Evolutionary conservation across 1,284 basidiomycete genomes (phyloP).

Genomic region (Neonothopanus nambi): DNA sequence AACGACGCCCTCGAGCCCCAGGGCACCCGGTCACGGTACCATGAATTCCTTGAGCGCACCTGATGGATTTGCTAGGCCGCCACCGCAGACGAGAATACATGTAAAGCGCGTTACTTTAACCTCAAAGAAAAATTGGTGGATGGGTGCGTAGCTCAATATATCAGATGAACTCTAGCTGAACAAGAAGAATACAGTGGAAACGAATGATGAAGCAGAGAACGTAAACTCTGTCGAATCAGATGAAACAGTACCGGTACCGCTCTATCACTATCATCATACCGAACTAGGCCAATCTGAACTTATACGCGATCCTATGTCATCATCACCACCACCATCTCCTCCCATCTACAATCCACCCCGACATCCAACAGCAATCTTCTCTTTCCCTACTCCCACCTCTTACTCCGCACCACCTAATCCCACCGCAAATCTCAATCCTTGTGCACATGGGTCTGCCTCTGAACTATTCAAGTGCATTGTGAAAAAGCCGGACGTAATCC

Average conservation of each 20-base stretch:
- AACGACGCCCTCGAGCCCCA: background rate
- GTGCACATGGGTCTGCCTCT: slow-evolving; percentile 74
- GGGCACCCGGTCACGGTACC: background rate
- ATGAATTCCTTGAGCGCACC: background rate
- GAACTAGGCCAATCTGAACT: slow-evolving; percentile 2
- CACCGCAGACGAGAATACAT: slow-evolving; percentile 44
- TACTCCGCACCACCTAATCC: slow-evolving; percentile 76
- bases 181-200: slow-evolving; percentile 52
- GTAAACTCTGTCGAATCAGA: slow-evolving; percentile 49
- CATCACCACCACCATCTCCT: slow-evolving; percentile 50
- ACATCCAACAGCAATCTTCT: slow-evolving; percentile 72
- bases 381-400: slow-evolving; percentile 76
- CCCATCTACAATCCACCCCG: slow-evolving; percentile 64
- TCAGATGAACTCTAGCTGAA: background rate
- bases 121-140: slow-evolving; percentile 87
- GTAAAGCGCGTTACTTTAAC: slow-evolving; percentile 74
- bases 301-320: background rate
- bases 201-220: slow-evolving; percentile 62
- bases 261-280: slow-evolving; percentile 42
- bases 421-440: slow-evolving; percentile 66
- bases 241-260: slow-evolving; percentile 48
- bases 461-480: slow-evolving; percentile 81
- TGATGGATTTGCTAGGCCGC: slow-evolving; percentile 12
- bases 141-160: slow-evolving; percentile 50
- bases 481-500: slow-evolving; percentile 77